A percentile compares a stretch with the other conserved stretches of the same genome.
phyloP scores from a whole-genome alignment of 306 rosid genomes.

The Biancaea sappan region DNA sequence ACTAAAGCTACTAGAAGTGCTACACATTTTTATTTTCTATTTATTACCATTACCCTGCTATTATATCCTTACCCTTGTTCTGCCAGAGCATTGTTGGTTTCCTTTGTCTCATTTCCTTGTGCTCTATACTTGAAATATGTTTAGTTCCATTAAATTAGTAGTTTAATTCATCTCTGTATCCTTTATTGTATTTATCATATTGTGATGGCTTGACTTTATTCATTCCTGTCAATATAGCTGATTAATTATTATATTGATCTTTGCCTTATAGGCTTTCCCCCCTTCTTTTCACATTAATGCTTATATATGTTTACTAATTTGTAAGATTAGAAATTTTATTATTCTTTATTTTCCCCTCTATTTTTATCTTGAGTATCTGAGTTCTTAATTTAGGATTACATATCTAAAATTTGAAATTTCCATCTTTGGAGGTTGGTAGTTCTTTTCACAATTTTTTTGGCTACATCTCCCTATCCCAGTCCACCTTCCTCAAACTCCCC shows the following conservation, averaged over 20 bases:
- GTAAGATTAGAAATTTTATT: not conserved
- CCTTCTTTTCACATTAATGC: not conserved
- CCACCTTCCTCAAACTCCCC: too few relatives aligned
- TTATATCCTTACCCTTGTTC: not conserved
- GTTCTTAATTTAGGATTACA: not conserved
- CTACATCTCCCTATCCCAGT: not conserved
- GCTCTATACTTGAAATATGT: not conserved
- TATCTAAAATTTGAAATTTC: slow-evolving; percentile 14
- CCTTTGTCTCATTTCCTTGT: not conserved
- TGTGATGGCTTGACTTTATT: not conserved
- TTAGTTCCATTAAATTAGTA: not conserved
- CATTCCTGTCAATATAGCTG: not conserved
- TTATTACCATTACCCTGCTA: too few relatives aligned
- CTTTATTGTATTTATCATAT: not conserved
- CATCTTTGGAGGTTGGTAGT: not conserved
- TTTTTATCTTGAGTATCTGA: not conserved
- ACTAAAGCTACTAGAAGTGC: not conserved
- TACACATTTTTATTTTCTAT: too few relatives aligned
- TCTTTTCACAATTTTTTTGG: not conserved
- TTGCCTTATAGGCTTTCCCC: not conserved
- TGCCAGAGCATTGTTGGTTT: not conserved
- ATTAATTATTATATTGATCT: not conserved
- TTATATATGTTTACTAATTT: slow-evolving; percentile 17
- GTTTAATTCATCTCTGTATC: not conserved
- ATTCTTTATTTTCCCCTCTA: not conserved